phyloP scores from a whole-genome alignment of 805 yeast genomes.

The Pachysolen tannophilus region DNA sequence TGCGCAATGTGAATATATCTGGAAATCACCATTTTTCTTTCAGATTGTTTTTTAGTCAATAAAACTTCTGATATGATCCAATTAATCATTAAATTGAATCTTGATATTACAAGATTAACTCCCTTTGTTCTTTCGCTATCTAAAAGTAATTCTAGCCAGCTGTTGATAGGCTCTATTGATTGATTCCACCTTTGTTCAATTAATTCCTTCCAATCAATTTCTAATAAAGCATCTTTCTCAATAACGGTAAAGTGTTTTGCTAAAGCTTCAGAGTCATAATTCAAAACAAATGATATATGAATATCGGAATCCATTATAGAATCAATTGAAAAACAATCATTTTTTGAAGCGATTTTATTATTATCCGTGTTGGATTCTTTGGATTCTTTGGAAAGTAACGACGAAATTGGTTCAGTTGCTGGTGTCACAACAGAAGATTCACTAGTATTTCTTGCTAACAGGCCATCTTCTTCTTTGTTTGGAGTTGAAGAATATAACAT shows the following conservation, averaged over 20 bases:
- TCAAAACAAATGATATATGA: slow-evolving; percentile 79
- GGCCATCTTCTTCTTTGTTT: slow-evolving; percentile 2
- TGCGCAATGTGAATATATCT: slow-evolving; percentile 82
- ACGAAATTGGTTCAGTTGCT: neutral
- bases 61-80: slow-evolving; percentile 90
- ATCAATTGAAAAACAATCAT: slow-evolving; percentile 25
- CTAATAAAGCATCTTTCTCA: slow-evolving; percentile 76
- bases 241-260: slow-evolving; percentile 82
- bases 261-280: slow-evolving; percentile 55
- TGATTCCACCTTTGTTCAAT: slow-evolving; percentile 70
- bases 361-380: neutral
- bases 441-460: neutral
- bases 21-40: slow-evolving; percentile 67
- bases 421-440: neutral
- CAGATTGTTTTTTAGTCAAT: slow-evolving; percentile 50
- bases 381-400: too few relatives aligned
- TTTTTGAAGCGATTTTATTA: neutral
- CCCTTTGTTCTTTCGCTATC: slow-evolving; percentile 53
- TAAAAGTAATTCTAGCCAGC: slow-evolving; percentile 76
- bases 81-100: slow-evolving; percentile 83
- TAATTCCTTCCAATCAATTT: slow-evolving; percentile 88
- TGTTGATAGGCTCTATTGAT: slow-evolving; percentile 57
- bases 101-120: slow-evolving; percentile 68
- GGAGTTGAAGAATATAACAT: neutral
- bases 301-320: slow-evolving; percentile 35